Evolutionary conservation across 768 basidiomycete genomes (phyloP).

Genomic region (Rhodotorula kratochvilovae): DNA sequence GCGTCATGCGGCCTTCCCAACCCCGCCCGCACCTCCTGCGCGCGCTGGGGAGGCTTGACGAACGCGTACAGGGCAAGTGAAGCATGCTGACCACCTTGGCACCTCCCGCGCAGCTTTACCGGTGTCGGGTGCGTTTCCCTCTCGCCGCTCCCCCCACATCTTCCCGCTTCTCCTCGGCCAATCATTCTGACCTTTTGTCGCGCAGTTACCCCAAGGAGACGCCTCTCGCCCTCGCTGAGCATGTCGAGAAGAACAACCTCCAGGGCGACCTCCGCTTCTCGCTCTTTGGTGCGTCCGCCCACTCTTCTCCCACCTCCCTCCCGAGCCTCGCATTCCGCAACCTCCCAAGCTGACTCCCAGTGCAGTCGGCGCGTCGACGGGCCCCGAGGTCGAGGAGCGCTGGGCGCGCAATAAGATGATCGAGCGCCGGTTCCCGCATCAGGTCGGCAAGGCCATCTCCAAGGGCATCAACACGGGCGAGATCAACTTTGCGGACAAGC

Average conservation of each 20-base stretch:
- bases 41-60: no score
- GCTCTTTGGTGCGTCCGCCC: slow-evolving; percentile 35
- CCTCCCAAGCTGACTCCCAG: not conserved
- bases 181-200: not conserved
- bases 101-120: not conserved
- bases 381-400: slow-evolving; percentile 42
- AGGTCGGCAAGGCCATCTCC: slow-evolving; percentile 44
- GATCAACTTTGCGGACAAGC: slow-evolving; percentile 44
- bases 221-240: slow-evolving; percentile 42
- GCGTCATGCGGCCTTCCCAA: not conserved
- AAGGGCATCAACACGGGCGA: slow-evolving; percentile 43
- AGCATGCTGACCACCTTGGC: not conserved
- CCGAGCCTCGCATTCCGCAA: not conserved
- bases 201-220: slow-evolving; percentile 41
- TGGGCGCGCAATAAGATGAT: slow-evolving; percentile 40
- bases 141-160: not conserved
- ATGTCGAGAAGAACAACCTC: slow-evolving; percentile 43
- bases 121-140: not conserved
- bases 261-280: slow-evolving; percentile 44
- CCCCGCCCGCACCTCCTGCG: no score
- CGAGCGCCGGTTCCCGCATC: slow-evolving; percentile 42
- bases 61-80: no score
- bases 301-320: not conserved
- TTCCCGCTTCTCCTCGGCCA: not conserved
- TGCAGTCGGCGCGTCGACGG: slow-evolving; percentile 21